Percentiles rank a stretch among this genome's conserved stretches.
Conservation (phyloP, 2,329 filamentous ascomycete species). For the Rhynchosporium secalis region DNA sequence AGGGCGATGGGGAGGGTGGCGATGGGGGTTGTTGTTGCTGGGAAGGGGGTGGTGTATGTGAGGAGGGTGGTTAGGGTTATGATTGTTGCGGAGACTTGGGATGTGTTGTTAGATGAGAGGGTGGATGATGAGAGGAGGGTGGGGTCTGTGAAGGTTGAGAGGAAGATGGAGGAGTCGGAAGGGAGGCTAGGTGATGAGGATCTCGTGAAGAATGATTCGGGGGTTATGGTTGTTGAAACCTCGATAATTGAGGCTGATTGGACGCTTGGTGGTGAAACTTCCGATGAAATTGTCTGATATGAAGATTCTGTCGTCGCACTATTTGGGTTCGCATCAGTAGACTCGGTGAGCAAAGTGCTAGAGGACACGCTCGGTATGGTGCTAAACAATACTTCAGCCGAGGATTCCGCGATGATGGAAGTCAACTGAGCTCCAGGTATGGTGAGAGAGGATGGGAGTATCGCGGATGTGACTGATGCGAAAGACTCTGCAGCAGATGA, state of each 20-base stretch:
- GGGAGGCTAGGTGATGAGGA: background rate
- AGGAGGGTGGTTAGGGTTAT: slow-evolving; percentile 12
- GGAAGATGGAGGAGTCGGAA: background rate
- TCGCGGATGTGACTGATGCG: background rate
- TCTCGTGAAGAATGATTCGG: background rate
- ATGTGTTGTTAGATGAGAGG: background rate
- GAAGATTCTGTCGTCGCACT: background rate
- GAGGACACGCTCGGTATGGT: background rate
- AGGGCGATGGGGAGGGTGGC: background rate
- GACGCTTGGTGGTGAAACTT: background rate
- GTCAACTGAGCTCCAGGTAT: background rate
- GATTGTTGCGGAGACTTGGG: background rate
- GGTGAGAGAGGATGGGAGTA: background rate
- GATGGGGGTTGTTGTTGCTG: background rate
- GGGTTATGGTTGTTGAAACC: background rate
- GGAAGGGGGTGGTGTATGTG: slow-evolving; percentile 10
- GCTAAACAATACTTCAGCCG: background rate
- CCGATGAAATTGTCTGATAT: background rate
- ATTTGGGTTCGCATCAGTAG: background rate
- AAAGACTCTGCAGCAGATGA: background rate
- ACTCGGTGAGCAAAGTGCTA: background rate
- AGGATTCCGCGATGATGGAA: background rate
- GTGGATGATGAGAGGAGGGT: background rate
- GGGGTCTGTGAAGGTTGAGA: background rate
- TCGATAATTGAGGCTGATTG: background rate